Base-by-base conservation (phyloP, 352 stramenopile genomes). In the Pythium sukuiense region DNA sequence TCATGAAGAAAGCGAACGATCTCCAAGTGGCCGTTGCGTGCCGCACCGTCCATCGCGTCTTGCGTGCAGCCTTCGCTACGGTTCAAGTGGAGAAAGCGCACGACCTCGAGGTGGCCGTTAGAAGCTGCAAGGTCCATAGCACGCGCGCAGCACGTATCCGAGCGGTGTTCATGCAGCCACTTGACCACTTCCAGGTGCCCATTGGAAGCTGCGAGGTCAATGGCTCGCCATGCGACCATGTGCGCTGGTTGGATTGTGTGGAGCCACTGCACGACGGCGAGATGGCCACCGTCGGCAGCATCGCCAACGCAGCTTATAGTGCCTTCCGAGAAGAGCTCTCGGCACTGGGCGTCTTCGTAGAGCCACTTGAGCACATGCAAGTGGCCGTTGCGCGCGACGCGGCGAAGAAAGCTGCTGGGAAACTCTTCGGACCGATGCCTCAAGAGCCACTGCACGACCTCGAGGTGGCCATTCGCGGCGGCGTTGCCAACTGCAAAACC, bases 311-410 rank as follows among this genome's bases (percentile, higher is more conserved):
- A 67, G 32, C 52, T 67, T 11, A 29, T 61, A 11, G 26, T 20
- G 27, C 53, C 61, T 37, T 55, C 50, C 14, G 26, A n/a, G 27
- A 67, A 67, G 30, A 61, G 52, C 24, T 69, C 62, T 2, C 46
- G 41, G 33, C 43, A 59, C 8, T 69, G 54, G 33, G 43, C 46
- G 35, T 69, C 30, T 35, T 54, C 33, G 45, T 63, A 63, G 6
- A 69, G 54, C 43, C 48, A 69, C 30, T 59, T 18, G n/a, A 69
- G 54, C 55, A 69, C 62, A 24, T 69, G 45, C 18, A 63, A 20
- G 24, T 69, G 62, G 35, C 62, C 62, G 20, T 69, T 57, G 41
- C 43, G 55, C 5, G 62, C 55, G 16, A 63, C 55, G 2, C 48
- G 26, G 27, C 39, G 33, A 12, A 63, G 55, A 13, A 56, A 26